Conservation (phyloP, 140 eudicot genomes). For the Flaveria floridana region DNA sequence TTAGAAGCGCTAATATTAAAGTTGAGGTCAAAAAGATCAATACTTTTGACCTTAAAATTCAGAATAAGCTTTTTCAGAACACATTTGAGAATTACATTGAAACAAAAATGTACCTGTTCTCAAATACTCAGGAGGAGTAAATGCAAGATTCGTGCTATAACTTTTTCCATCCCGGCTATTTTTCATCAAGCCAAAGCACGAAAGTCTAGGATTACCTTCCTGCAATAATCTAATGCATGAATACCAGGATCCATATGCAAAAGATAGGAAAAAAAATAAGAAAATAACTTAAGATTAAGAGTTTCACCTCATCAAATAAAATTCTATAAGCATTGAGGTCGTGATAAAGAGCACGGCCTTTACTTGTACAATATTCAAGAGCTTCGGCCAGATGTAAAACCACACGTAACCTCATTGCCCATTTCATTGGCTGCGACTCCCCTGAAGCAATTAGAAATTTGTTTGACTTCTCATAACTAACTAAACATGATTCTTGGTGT, state of each 20-base stretch:
- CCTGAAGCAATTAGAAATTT: conserved; percentile 37
- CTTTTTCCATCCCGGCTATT: conserved; percentile 78
- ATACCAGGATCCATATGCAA: conserved; percentile 23
- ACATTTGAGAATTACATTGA: background rate
- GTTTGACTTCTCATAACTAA: background rate
- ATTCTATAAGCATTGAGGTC: conserved; percentile 67
- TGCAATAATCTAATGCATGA: conserved; percentile 32
- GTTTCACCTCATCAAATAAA: conserved; percentile 62
- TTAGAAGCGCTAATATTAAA: background rate
- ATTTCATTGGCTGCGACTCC: conserved; percentile 70
- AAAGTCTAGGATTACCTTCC: conserved; percentile 75
- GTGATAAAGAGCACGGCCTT: conserved; percentile 65
- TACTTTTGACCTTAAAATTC: conserved; percentile 22
- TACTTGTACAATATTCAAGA: conserved; percentile 63
- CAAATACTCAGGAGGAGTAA: conserved; percentile 76
- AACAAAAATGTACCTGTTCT: conserved; percentile 50
- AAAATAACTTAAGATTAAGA: background rate
- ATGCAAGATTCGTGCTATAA: conserved; percentile 72
- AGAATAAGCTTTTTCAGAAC: conserved; percentile 5
- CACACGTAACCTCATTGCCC: conserved; percentile 77
- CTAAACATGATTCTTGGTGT: conserved; percentile 3
- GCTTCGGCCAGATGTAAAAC: conserved; percentile 71
- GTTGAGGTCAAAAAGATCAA: background rate
- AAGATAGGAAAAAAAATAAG: background rate
- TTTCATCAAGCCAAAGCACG: conserved; percentile 76